Evolutionary conservation across 164 flowering plant genomes (phyloP), one percentile per base, ranked within the genome.

Genomic region (Vitis cinerea): DNA sequence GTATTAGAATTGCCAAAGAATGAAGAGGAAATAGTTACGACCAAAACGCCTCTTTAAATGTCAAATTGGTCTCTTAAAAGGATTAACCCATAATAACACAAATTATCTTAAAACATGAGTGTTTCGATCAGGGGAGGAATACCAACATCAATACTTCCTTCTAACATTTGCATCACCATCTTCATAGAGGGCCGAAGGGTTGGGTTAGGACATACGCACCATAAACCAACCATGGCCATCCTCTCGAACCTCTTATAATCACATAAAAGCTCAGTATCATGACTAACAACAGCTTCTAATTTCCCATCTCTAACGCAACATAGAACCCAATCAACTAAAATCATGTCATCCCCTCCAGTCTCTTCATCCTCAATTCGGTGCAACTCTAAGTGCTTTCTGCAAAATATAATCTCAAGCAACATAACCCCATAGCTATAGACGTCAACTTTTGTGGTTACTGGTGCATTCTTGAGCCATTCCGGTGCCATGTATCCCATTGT

Each of bases 401-500:
- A 70, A 19, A 70, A 59, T 2, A 75, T 61, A 30, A 73, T 79
- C 77, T 75, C 78, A 54, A 75, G 72, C 55, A 75, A 68, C 75
- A 71, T 50, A 16, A 71, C 64, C 0, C 78, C 72, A 55, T 66
- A 71, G 62, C 75, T 75, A 47, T 71, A 71, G 31, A 75, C 74
- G 62, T 75, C 72, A 12, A 79, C 79, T 59, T 79, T 79, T 51
- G 69, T n/a, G 0, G 79, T 72, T 10, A 79, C 63, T 1, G 75
- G 66, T 14, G 64, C 70, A 48, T 75, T 79, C 63, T 63, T 75
- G 30, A 79, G 72, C 82, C 82, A 79, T 58, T 75, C 79, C 3
- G 76, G 82, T 10, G 82, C 79, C 53, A 75, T 68, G 30, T 79
- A 75, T 12, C 82, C 82, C 70, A 66, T 63, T 16, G 79, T 79